Evolutionary conservation across 129 eudicot species (phyloP), one percentile per base, ranked within the genome.

Genomic region (Flaveria brownii): DNA sequence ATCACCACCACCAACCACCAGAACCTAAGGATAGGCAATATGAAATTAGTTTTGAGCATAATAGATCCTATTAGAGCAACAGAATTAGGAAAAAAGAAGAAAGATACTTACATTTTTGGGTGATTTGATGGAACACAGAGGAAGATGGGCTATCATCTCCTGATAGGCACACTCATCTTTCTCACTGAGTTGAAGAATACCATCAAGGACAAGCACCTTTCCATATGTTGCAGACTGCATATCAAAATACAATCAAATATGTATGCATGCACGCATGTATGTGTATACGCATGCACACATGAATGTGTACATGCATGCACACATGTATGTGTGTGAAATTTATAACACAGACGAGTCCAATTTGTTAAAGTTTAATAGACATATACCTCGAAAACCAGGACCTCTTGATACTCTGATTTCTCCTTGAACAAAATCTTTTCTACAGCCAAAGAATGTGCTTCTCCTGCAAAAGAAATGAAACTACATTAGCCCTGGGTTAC

Each of bases 71-170:
- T 60, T 18, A 57, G 59, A 45, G 64, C 25, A 16, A 30, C 15
- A 70, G 5, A 45, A 14, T 15, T 14, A 16, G 5, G 5, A 18
- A 30, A 33, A 18, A 14, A 14, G 13, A 17, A 77, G 47, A 42
- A 72, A 50, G 55, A 76, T 57, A 30, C 18, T 85, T 88, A 85
- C 98, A 68, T 85, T 88, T 88, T 93, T 87, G 13, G 98, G 98
- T 11, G 96, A 88, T 68, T 79, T 55, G 50, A 93, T 91, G 59
- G 98, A 93, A 80, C 98, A 93, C 75, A 93, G 98, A n/a, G 98
- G 98, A 57, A 93, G 97, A 93, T 93, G 98, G 23, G 89, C 78
- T 70, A 93, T 93, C 98, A 93, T 93, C 87, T 93, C 98, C 88
- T 93, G 98, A 78, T 93, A 93, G 9, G 96, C 98, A 65, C 97